These are phyloP conservation scores for Russula vinacea DNA, from an alignment of 768 basidiomycete genomes.

Conservation along the genomic window DNA sequence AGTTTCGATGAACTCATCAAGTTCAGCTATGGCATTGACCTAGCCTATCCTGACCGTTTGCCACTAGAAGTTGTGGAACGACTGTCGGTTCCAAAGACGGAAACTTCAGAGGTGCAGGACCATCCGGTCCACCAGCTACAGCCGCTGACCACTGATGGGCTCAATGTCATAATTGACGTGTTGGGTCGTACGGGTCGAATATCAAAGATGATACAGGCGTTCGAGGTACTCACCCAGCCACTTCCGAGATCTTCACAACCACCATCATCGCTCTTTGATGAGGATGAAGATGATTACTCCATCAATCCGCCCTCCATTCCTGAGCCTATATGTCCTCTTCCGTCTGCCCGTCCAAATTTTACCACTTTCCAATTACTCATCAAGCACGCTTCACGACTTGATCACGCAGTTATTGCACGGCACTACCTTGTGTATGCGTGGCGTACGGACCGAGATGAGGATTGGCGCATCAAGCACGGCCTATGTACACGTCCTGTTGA, in stretches of 20 bases:
- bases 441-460: constrained; percentile 41
- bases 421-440: constrained; percentile 63
- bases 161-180: constrained; percentile 72
- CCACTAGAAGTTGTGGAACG: constrained; percentile 44
- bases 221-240: constrained; percentile 75
- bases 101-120: constrained; percentile 39
- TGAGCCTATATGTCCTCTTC: constrained; percentile 37
- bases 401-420: constrained; percentile 54
- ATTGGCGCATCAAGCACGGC: constrained; percentile 38
- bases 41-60: constrained; percentile 66
- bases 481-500: constrained; percentile 35
- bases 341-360: constrained; percentile 57
- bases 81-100: constrained; percentile 4
- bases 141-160: constrained; percentile 50
- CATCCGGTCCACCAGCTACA: constrained; percentile 35
- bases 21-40: constrained; percentile 71
- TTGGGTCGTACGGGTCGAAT: constrained; percentile 59
- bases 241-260: constrained; percentile 49
- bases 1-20: constrained; percentile 60
- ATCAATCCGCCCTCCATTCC: constrained; percentile 43
- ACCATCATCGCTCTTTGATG: constrained; percentile 53
- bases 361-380: constrained; percentile 63
- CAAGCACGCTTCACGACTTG: constrained; percentile 49
- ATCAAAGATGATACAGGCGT: constrained; percentile 67
- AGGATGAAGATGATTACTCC: constrained; percentile 63